Evolutionary conservation across 2,329 filamentous ascomycete species (phyloP).

Genomic region (Calonectria honghensis): DNA sequence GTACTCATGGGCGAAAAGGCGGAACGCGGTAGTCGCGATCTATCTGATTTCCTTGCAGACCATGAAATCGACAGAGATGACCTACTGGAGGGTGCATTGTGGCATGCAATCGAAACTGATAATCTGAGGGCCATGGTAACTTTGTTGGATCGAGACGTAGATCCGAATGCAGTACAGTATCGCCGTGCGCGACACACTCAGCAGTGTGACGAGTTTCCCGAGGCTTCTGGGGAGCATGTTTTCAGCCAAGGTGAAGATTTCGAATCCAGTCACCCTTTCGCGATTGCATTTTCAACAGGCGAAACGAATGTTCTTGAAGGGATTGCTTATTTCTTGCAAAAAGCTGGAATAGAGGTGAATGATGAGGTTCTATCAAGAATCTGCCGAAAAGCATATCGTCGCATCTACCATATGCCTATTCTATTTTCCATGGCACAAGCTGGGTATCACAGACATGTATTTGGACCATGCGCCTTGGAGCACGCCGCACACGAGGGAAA

Average conservation of each 20-base stretch:
- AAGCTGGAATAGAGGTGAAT: neutral
- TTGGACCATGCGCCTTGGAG: slow-evolving; percentile 11
- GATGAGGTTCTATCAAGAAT: slow-evolving; percentile 7
- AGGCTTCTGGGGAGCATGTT: neutral
- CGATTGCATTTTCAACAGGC: neutral
- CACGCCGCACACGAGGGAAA: neutral
- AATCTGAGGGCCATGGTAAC: slow-evolving; percentile 4
- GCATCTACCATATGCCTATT: neutral
- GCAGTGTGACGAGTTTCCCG: neutral
- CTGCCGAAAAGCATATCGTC: neutral
- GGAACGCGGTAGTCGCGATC: neutral
- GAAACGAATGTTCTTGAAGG: neutral
- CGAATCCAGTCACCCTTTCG: slow-evolving; percentile 17
- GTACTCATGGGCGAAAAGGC: slow-evolving; percentile 11
- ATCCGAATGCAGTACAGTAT: slow-evolving; percentile 9
- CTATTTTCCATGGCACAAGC: slow-evolving; percentile 14
- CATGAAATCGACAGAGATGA: neutral
- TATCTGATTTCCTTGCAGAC: neutral
- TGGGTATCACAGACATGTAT: neutral
- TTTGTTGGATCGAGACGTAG: slow-evolving; percentile 15
- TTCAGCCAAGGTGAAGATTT: slow-evolving; percentile 3
- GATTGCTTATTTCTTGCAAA: slow-evolving; percentile 2
- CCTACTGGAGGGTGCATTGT: slow-evolving; percentile 11
- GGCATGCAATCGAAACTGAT: slow-evolving; percentile 12
- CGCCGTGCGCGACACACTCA: neutral